These are phyloP conservation scores for Sporothrix sp. DNA, from an alignment of 2,329 filamentous ascomycete genomes.

Conservation along the genomic window DNA sequence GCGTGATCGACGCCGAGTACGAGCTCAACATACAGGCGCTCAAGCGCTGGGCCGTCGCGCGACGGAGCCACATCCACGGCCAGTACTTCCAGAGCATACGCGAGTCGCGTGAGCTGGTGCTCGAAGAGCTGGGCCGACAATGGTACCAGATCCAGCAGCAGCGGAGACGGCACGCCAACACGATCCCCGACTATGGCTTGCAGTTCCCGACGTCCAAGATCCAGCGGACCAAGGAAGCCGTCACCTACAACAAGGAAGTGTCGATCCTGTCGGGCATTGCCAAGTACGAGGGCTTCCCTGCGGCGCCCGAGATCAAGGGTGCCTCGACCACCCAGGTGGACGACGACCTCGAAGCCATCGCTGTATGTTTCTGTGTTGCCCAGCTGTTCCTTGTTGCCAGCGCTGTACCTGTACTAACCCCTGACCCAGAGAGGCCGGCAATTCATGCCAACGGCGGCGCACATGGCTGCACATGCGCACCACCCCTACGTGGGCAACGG, in stretches of 20 bases:
- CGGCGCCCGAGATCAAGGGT: slow-evolving; percentile 73
- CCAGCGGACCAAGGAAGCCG: slow-evolving; percentile 73
- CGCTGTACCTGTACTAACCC: not conserved
- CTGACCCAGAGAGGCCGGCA: not conserved
- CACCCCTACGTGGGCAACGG: slow-evolving; percentile 21
- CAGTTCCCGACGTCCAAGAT: slow-evolving; percentile 67
- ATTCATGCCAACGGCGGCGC: not conserved
- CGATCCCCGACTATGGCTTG: slow-evolving; percentile 71
- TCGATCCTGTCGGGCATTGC: slow-evolving; percentile 82
- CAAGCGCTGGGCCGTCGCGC: slow-evolving; percentile 65
- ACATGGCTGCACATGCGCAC: not conserved
- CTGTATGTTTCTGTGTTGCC: slow-evolving; percentile 46
- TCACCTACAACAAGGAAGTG: slow-evolving; percentile 91
- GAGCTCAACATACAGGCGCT: slow-evolving; percentile 66
- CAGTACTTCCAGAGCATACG: slow-evolving; percentile 85
- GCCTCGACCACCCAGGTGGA: slow-evolving; percentile 67
- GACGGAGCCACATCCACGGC: slow-evolving; percentile 75
- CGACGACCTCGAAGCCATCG: slow-evolving; percentile 81
- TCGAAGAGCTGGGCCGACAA: slow-evolving; percentile 74
- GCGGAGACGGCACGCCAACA: slow-evolving; percentile 57
- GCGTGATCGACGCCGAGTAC: slow-evolving; percentile 63
- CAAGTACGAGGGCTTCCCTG: slow-evolving; percentile 93
- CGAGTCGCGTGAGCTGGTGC: slow-evolving; percentile 67
- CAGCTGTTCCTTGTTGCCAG: not conserved
- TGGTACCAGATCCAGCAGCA: slow-evolving; percentile 92